Evolutionary conservation across 371 early-diverging fungal species (phyloP).

Genomic region (Sporodiniella umbellata): DNA sequence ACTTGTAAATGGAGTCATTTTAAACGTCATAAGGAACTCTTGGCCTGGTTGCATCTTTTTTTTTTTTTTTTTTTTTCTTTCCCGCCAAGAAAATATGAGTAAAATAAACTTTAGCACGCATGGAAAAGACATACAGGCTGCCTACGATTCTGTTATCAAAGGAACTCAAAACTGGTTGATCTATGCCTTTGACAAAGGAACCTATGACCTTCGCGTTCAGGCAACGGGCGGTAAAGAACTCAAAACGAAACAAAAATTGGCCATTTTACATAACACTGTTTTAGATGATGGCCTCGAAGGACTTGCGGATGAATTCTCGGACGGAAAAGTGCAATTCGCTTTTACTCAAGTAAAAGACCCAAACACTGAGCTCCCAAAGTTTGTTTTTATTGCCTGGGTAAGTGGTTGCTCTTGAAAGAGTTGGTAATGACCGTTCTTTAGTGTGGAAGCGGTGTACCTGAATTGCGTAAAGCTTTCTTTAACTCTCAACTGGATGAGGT

Average conservation of each 20-base stretch:
- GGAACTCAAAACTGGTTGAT: constrained; percentile 74
- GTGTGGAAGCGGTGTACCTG: constrained; percentile 95
- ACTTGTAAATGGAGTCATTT: too few species aligned
- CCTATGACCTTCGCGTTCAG: constrained; percentile 78
- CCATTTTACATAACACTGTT: neutral
- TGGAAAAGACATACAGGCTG: constrained; percentile 55
- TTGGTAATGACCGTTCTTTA: constrained; percentile 25
- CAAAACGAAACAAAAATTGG: neutral
- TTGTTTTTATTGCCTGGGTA: constrained; percentile 92
- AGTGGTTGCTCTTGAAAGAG: too few species aligned
- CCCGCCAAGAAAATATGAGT: constrained; percentile 1
- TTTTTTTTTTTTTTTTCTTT: neutral
- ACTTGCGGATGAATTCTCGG: constrained; percentile 86
- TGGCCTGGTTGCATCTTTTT: neutral
- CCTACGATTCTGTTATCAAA: constrained; percentile 68
- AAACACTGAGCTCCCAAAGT: constrained; percentile 83
- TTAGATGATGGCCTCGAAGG: constrained; percentile 80
- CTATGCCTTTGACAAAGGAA: constrained; percentile 80
- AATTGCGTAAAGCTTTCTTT: constrained; percentile 85
- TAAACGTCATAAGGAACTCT: too few species aligned
- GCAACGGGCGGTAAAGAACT: constrained; percentile 62
- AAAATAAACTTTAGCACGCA: constrained; percentile 62
- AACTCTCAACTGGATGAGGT: constrained; percentile 82
- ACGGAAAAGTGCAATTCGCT: constrained; percentile 88
- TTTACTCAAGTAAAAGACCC: constrained; percentile 84